phyloP scores from a whole-genome alignment of 2,329 filamentous ascomycete genomes.

The Triangularia setosa region DNA sequence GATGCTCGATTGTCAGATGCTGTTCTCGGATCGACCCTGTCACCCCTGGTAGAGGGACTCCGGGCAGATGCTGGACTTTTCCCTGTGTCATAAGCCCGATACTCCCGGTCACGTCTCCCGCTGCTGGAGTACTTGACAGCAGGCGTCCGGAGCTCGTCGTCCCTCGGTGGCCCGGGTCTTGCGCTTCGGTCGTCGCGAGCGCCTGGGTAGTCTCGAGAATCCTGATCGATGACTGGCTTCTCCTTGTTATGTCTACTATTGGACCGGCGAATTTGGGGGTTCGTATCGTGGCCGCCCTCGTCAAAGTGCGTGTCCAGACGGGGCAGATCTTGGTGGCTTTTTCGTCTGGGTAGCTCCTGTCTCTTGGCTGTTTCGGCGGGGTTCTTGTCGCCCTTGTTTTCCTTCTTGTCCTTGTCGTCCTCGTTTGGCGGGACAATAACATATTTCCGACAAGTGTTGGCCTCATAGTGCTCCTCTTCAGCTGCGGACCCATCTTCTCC shows the following conservation, averaged over 20 bases:
- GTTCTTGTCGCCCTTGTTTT: conserved; percentile 17
- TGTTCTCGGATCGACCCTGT: conserved; percentile 9
- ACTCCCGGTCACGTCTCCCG: conserved; percentile 42
- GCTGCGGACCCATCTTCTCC: conserved; percentile 21
- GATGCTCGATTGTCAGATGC: conserved; percentile 18
- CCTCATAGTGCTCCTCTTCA: conserved; percentile 32
- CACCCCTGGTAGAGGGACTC: conserved; percentile 17
- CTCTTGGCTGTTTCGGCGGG: conserved; percentile 23
- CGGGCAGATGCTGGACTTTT: conserved; percentile 9
- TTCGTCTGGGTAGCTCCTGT: conserved; percentile 31
- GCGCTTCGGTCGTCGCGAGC: conserved; percentile 23
- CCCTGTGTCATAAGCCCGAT: conserved; percentile 32
- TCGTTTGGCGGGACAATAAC: conserved; percentile 30
- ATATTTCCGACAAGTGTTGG: conserved; percentile 43
- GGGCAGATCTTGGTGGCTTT: conserved; percentile 41
- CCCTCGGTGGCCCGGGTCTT: conserved; percentile 25
- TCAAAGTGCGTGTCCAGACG: conserved; percentile 41
- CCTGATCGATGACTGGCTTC: conserved; percentile 22
- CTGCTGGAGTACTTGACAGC: conserved; percentile 39
- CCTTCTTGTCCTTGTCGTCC: conserved; percentile 25
- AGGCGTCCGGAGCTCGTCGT: conserved; percentile 40
- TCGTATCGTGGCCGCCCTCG: conserved; percentile 24
- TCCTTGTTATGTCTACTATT: conserved; percentile 23
- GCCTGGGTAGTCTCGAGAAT: conserved; percentile 33
- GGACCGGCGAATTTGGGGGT: conserved; percentile 17